Conservation (phyloP, 768 basidiomycete genomes). For the Ephemerocybe angulata region DNA sequence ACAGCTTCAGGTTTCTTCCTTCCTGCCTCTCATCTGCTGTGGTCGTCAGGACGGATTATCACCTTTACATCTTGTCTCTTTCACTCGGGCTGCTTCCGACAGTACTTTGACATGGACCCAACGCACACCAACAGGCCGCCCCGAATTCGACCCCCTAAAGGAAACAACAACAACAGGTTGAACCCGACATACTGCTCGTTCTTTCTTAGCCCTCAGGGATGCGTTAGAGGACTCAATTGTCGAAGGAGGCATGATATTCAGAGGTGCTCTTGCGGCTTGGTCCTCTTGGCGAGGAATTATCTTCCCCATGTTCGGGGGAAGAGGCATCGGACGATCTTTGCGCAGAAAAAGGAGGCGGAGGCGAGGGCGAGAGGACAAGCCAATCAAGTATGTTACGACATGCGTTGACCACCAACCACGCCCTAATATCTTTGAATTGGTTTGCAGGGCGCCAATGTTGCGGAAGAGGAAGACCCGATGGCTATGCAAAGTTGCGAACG, state of each 20-base stretch:
- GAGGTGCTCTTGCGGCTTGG: conserved; percentile 33
- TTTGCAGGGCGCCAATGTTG: neutral
- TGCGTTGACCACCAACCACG: too few relatives aligned
- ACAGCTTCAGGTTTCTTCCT: neutral
- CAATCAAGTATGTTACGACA: neutral
- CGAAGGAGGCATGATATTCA: conserved; percentile 33
- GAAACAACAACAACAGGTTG: neutral
- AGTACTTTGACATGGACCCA: too few relatives aligned
- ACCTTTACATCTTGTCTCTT: neutral
- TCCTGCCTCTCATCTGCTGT: conserved; percentile 1
- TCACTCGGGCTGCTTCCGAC: too few relatives aligned
- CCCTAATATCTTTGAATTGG: neutral
- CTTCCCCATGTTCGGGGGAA: conserved; percentile 28
- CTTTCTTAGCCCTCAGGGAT: conserved; percentile 22
- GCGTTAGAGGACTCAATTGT: conserved; percentile 26
- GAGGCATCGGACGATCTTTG: conserved; percentile 21
- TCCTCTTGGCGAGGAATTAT: conserved; percentile 18
- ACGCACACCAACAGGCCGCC: too few relatives aligned
- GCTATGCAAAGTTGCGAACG: conserved; percentile 16
- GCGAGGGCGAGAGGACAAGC: neutral
- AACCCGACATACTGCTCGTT: conserved; percentile 24
- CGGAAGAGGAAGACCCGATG: neutral
- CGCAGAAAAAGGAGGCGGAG: conserved; percentile 5
- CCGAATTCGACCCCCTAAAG: too few relatives aligned
- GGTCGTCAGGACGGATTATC: neutral